These are phyloP conservation scores for Verticillium zaregamsianum DNA, from an alignment of 2,329 filamentous ascomycete genomes.

Conservation along the genomic window DNA sequence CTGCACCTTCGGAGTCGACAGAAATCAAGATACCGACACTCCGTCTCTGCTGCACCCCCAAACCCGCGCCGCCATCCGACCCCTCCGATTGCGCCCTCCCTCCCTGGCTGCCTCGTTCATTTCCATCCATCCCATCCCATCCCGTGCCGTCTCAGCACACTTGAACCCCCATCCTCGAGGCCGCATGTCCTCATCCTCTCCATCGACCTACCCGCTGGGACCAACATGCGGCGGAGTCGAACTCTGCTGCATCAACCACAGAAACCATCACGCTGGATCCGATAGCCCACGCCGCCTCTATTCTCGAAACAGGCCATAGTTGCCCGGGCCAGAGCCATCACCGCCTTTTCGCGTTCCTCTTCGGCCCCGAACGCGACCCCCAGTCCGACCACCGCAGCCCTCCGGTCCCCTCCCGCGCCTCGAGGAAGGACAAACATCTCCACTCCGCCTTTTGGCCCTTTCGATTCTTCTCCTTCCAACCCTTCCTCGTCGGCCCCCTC, in stretches of 20 bases:
- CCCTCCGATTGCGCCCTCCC: neutral
- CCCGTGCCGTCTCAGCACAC: conserved; percentile 1
- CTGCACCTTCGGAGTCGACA: conserved; percentile 1
- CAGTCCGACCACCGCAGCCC: neutral
- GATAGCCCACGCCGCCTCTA: conserved; percentile 35
- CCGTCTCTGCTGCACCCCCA: conserved; percentile 5
- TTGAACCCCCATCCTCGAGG: conserved; percentile 7
- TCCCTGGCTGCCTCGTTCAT: neutral
- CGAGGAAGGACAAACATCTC: conserved; percentile 50
- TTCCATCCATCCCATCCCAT: conserved; percentile 9
- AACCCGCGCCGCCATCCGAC: conserved; percentile 4
- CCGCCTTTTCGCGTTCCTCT: conserved; percentile 17
- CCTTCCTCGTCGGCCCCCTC: conserved; percentile 53
- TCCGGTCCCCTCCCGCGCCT: conserved; percentile 22
- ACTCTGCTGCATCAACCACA: conserved; percentile 49
- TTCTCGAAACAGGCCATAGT: conserved; percentile 19
- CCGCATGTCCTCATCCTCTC: conserved; percentile 12
- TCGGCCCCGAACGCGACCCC: conserved; percentile 14
- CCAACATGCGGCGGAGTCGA: conserved; percentile 54
- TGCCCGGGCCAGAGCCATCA: conserved; percentile 14
- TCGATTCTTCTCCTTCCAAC: conserved; percentile 41
- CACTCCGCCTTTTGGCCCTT: conserved; percentile 43
- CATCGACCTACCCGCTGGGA: conserved; percentile 13
- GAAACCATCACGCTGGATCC: conserved; percentile 51
- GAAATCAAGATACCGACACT: conserved; percentile 14